Evolutionary conservation across 768 basidiomycete genomes (phyloP).

Genomic region (Mycena vitilis): DNA sequence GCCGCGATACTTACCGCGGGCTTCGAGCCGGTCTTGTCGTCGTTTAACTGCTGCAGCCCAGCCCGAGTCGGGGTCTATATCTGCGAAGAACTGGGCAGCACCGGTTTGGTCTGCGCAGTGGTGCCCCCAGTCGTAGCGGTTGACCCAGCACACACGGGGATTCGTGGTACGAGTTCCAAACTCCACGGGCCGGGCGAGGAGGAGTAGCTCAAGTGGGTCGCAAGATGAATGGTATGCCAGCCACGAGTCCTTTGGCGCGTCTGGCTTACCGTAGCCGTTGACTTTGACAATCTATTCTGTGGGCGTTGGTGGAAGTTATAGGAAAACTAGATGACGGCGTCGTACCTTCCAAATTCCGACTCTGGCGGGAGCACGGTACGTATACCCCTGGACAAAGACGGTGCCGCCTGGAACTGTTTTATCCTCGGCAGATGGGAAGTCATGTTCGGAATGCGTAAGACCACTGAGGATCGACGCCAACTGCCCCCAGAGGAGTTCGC

Average conservation of each 20-base stretch:
- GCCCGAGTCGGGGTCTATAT: constrained; percentile 27
- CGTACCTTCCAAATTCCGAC: constrained; percentile 35
- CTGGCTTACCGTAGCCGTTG: constrained; percentile 22
- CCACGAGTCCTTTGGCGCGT: constrained; percentile 21
- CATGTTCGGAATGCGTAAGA: constrained; percentile 9
- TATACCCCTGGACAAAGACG: constrained; percentile 15
- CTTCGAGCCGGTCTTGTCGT: constrained; percentile 8
- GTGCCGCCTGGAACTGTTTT: constrained; percentile 17
- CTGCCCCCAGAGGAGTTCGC: constrained; percentile 36
- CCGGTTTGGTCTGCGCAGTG: neutral
- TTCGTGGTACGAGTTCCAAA: constrained; percentile 8
- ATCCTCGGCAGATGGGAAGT: constrained; percentile 22
- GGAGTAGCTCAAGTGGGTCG: constrained; percentile 2
- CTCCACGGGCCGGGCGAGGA: constrained; percentile 15
- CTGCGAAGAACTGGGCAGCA: constrained; percentile 22
- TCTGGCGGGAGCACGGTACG: constrained; percentile 29
- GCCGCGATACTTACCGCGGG: neutral
- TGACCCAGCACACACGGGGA: constrained; percentile 28
- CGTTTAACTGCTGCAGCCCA: constrained; percentile 31
- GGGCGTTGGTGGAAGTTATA: neutral
- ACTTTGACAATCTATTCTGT: constrained; percentile 23
- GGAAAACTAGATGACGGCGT: too few relatives aligned
- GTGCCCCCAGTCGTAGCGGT: constrained; percentile 33
- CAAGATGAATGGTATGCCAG: constrained; percentile 28
- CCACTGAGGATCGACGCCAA: constrained; percentile 23